These are phyloP conservation scores for Yarrowia yakushimensis DNA, from an alignment of 805 yeast species.

Conservation along the genomic window DNA sequence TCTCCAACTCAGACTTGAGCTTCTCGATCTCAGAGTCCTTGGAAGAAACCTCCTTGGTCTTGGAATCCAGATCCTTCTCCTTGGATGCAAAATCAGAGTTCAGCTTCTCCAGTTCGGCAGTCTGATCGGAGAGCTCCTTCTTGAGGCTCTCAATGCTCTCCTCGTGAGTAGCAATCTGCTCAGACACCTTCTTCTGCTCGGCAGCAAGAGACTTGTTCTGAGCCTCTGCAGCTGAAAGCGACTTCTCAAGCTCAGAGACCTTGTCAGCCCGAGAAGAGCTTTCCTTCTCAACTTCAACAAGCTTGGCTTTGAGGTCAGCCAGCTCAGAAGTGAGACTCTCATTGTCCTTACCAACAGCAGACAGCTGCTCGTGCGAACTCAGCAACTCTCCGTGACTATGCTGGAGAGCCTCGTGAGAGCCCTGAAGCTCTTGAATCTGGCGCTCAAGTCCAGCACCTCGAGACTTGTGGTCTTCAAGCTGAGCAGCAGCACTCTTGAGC, in stretches of 20 bases:
- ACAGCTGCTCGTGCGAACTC: conserved; percentile 19
- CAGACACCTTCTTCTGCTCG: neutral
- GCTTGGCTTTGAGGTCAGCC: conserved; percentile 31
- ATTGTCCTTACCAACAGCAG: conserved; percentile 27
- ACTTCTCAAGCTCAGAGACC: conserved; percentile 3
- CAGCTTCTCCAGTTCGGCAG: neutral
- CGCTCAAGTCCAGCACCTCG: neutral
- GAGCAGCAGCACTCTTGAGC: conserved; percentile 44
- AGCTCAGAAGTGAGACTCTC: conserved; percentile 28
- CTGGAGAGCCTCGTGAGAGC: conserved; percentile 2
- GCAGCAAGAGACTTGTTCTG: neutral
- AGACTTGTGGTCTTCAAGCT: conserved; percentile 34
- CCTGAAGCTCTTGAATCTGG: conserved; percentile 9
- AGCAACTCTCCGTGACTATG: neutral
- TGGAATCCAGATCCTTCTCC: conserved; percentile 6
- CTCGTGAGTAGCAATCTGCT: neutral
- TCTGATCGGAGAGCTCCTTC: neutral
- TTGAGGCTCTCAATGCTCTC: neutral
- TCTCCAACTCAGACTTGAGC: conserved; percentile 30
- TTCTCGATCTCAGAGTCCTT: conserved; percentile 47
- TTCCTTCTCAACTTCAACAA: conserved; percentile 24
- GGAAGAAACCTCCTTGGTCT: conserved; percentile 31
- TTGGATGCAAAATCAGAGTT: neutral
- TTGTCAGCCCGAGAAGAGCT: neutral
- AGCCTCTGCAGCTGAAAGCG: neutral